Base-by-base conservation (phyloP, 2,329 filamentous ascomycete genomes). In the Rasamsonia emersonii region DNA sequence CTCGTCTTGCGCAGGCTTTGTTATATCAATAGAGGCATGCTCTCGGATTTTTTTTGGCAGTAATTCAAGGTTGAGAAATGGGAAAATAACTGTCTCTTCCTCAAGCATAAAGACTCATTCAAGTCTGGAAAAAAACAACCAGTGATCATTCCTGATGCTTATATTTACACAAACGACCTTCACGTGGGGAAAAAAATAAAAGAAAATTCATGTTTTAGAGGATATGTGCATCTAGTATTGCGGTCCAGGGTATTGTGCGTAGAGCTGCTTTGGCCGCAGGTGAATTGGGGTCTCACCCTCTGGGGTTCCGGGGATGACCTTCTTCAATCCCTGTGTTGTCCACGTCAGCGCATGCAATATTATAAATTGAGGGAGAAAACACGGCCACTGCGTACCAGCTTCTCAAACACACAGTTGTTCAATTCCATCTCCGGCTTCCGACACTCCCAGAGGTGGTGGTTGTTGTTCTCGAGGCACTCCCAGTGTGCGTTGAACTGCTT, bases 381-480 rank as follows among this genome's bases (percentile, higher is more conserved):
- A 15, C 16, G 9, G 13, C 20, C 15, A 28, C 19, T 8, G 70
- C 82, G 41, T 70, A 98, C 91, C 68, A 98, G 64, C 60, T 95
- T 96, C 46, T 95, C 81, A 57, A 83, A 96, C 29, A 95, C 88
- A 64, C 91, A 98, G 67, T 80, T 82, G 72, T 95, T 98, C 51
- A 98, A 69, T 57, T 79, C 79, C 75, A 85, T 80, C 71, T 98
- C 91, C 43, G 75, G 70, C 53, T 78, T 79, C 50, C 91, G 77
- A 70, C 91, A 98, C 56, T 96, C 86, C 82, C 86, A 98, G 38
- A 96, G 69, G 65, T 94, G 85, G 56, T 98, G 91, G 71, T 98
- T 98, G 70, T 93, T 88, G 68, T 93, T 81, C 56, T 98, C 91
- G 37, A 98, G 73, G 56, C 91, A 98, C 53, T 85, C 73, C 86